Conservation (phyloP, 352 stramenopile species). For the Pythium sukuiense region DNA sequence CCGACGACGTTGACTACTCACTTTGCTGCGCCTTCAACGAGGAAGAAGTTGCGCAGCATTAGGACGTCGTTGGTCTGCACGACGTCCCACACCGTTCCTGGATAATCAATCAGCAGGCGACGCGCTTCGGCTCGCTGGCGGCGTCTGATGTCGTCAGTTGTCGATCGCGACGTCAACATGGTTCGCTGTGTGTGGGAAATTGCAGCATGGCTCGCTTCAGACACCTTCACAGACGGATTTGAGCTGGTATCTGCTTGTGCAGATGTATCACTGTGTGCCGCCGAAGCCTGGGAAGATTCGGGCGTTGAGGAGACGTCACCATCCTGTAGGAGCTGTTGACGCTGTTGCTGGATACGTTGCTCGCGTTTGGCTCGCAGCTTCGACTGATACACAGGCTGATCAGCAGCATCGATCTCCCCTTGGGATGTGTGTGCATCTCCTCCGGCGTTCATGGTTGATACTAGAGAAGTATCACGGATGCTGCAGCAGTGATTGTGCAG, state of each 20-base stretch:
- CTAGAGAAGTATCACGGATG: too few species aligned
- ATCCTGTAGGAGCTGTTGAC: conserved; percentile 18
- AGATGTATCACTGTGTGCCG: too few species aligned
- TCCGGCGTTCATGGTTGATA: background rate
- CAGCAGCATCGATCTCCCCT: background rate
- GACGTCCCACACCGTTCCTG: conserved; percentile 57
- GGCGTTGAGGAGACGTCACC: background rate
- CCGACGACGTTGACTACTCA: conserved; percentile 6
- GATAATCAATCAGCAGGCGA: conserved; percentile 54
- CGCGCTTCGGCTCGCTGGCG: conserved; percentile 56
- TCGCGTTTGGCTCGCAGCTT: conserved; percentile 62
- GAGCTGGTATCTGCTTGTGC: background rate
- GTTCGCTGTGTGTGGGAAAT: background rate
- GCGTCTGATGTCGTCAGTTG: conserved; percentile 31
- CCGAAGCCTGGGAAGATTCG: background rate
- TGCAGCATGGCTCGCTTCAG: background rate
- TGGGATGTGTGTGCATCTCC: background rate
- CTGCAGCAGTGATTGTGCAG: too few species aligned
- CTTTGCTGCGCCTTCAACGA: conserved; percentile 52
- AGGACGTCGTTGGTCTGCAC: conserved; percentile 41
- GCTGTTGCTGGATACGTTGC: conserved; percentile 38
- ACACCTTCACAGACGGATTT: background rate
- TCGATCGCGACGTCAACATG: conserved; percentile 6
- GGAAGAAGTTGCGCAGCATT: conserved; percentile 61
- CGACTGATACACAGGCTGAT: conserved; percentile 41